Percentiles rank a stretch among this genome's conserved stretches.
These are phyloP conservation scores for Chaetothyriales sp. DNA, from an alignment of 2,329 filamentous ascomycete species.

Conservation along the genomic window DNA sequence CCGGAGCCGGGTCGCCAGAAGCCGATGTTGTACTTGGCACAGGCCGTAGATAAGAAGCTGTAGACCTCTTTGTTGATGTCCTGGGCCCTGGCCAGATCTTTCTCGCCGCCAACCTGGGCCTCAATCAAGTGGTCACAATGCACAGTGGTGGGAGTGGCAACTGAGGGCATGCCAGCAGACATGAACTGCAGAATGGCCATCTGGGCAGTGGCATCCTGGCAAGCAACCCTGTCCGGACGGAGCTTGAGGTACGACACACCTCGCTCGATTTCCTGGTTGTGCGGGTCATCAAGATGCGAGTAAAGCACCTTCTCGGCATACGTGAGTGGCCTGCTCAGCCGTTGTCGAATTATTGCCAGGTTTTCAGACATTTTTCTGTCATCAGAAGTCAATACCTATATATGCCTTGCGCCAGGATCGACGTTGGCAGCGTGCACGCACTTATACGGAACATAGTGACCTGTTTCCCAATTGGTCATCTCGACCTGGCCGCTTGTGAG, in stretches of 20 bases:
- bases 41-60: constrained; percentile 85
- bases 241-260: constrained; percentile 93
- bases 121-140: constrained; percentile 99
- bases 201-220: constrained; percentile 98
- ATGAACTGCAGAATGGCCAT: constrained; percentile 99
- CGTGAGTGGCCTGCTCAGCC: constrained; percentile 85
- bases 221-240: constrained; percentile 92
- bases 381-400: constrained; percentile 2
- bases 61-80: constrained; percentile 99
- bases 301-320: constrained; percentile 98
- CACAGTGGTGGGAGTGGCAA: constrained; percentile 87
- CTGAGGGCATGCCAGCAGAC: constrained; percentile 90
- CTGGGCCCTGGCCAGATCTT: constrained; percentile 84
- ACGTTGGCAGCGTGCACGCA: constrained; percentile 21
- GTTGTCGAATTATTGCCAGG: constrained; percentile 72
- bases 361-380: constrained; percentile 96
- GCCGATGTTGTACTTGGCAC: constrained; percentile 99
- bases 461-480: constrained; percentile 93
- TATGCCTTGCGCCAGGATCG: background rate
- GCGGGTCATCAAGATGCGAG: constrained; percentile 94
- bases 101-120: constrained; percentile 80
- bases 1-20: constrained; percentile 98
- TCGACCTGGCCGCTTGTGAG: constrained; percentile 46
- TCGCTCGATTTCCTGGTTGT: constrained; percentile 91
- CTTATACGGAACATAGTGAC: constrained; percentile 96